phyloP scores from a whole-genome alignment of 169 alveolate genomes.

The Plasmodium vivax region DNA sequence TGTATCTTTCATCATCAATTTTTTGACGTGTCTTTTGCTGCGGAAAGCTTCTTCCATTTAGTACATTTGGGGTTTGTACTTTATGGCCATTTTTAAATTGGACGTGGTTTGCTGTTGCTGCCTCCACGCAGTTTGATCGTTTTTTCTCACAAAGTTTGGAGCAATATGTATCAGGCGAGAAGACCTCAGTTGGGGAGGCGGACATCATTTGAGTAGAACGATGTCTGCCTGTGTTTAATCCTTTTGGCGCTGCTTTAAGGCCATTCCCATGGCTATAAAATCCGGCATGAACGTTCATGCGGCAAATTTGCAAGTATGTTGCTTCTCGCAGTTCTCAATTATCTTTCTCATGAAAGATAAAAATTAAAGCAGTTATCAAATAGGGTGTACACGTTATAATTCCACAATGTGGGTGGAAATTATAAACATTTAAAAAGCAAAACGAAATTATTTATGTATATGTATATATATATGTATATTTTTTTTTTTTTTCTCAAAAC shows the following conservation, averaged over 20 bases:
- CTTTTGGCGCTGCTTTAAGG: background rate
- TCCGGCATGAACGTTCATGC: background rate
- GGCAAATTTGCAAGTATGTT: background rate
- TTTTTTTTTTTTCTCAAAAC: background rate
- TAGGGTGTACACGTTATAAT: background rate
- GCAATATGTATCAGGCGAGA: background rate
- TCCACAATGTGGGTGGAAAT: background rate
- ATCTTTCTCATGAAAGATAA: conserved; percentile 42
- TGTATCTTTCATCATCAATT: background rate
- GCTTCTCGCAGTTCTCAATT: background rate
- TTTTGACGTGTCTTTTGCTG: background rate
- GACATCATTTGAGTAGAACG: background rate
- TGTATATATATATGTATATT: background rate
- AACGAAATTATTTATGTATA: background rate
- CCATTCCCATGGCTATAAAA: background rate
- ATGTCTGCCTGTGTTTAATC: background rate
- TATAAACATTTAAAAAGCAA: background rate
- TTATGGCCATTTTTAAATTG: background rate
- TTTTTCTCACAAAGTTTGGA: background rate
- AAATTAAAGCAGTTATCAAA: background rate
- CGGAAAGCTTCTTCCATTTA: background rate
- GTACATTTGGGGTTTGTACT: background rate
- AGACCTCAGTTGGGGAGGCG: background rate
- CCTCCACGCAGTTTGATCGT: background rate
- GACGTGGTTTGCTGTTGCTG: background rate